Evolutionary conservation across 169 alveolate species (phyloP).

Genomic region (Neospora caninum): DNA sequence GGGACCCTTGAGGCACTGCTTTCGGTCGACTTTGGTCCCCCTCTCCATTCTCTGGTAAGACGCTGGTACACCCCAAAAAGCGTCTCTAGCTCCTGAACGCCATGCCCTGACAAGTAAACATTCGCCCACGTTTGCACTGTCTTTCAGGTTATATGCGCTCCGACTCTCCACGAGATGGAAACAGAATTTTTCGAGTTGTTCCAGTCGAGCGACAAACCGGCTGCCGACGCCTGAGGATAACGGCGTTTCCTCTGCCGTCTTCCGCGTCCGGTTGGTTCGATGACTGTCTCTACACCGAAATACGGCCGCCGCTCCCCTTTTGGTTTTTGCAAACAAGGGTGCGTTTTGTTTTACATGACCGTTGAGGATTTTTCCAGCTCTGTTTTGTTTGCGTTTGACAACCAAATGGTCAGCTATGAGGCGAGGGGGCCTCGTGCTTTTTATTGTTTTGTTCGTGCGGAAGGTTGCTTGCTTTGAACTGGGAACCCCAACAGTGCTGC

Average conservation of each 20-base stretch:
- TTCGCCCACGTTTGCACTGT: background rate
- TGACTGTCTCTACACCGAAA: background rate
- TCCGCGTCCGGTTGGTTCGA: background rate
- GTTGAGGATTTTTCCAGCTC: too few relatives aligned
- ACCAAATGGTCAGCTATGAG: background rate
- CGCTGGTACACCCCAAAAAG: background rate
- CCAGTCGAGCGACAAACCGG: background rate
- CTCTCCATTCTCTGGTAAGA: constrained; percentile 71
- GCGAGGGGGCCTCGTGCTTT: background rate
- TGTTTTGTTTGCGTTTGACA: too few relatives aligned
- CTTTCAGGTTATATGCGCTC: constrained; percentile 72
- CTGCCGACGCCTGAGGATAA: background rate
- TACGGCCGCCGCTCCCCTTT: background rate
- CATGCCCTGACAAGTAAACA: background rate
- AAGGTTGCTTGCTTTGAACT: background rate
- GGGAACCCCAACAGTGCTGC: background rate
- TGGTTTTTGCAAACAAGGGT: background rate
- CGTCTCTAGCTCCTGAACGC: background rate
- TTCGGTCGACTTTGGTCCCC: constrained; percentile 62
- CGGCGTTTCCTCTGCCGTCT: background rate
- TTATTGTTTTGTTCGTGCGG: background rate
- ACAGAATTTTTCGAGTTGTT: constrained; percentile 44
- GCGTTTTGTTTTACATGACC: background rate
- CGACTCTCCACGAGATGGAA: constrained; percentile 69
- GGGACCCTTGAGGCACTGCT: constrained; percentile 68